Evolutionary conservation across 257 asterid species (phyloP).

Genomic region (Linderniella brevidens): DNA sequence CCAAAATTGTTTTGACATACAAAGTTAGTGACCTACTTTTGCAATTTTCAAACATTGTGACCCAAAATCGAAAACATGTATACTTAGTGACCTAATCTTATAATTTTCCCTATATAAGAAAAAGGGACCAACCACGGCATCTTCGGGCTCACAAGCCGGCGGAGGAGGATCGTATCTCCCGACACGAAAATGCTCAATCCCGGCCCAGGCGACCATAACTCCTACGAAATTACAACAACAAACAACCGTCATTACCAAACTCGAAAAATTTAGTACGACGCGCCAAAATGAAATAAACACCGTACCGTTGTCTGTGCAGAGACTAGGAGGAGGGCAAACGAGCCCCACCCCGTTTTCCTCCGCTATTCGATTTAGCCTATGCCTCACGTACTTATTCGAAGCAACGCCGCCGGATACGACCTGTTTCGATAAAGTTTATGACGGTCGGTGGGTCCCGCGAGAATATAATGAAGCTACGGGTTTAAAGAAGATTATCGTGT

Average conservation of each 20-base stretch:
- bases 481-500: not conserved
- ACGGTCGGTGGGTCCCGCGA: too few species aligned
- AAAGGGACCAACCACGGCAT: constrained; percentile 51
- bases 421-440: too few species aligned
- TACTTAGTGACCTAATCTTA: too few species aligned
- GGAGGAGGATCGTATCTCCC: constrained; percentile 98
- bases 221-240: constrained; percentile 23
- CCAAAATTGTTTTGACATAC: too few species aligned
- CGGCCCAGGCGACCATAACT: constrained; percentile 96
- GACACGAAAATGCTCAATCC: constrained; percentile 76
- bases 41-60: too few species aligned
- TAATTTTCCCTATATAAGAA: constrained; percentile 1
- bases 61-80: too few species aligned
- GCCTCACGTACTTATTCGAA: constrained; percentile 64
- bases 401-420: constrained; percentile 99
- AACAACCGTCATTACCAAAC: not conserved
- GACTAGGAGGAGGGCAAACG: constrained; percentile 93
- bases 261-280: not conserved
- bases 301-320: constrained; percentile 90
- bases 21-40: too few species aligned
- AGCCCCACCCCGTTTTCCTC: constrained; percentile 55
- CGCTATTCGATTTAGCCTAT: constrained; percentile 45
- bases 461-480: not conserved
- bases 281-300: not conserved
- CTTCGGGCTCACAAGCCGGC: constrained; percentile 71